These are phyloP conservation scores for Drosera spatulata DNA, from an alignment of 179 eudicot species.

Conservation along the genomic window DNA sequence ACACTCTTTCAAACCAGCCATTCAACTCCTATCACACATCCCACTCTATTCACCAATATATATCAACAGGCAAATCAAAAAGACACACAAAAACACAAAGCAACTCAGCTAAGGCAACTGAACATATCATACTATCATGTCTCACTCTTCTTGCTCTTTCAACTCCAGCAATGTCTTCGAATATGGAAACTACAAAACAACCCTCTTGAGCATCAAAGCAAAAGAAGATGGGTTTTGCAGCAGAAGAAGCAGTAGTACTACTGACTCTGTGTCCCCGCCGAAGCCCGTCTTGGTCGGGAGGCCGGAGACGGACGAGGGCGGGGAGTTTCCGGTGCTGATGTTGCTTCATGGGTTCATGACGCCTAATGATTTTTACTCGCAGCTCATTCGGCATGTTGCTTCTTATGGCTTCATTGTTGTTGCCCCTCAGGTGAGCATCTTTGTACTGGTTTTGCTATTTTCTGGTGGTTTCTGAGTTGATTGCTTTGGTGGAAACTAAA, in stretches of 20 bases:
- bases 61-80: too few species aligned
- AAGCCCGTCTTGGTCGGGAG: slow-evolving; percentile 48
- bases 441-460: too few species aligned
- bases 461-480: too few species aligned
- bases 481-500: background rate
- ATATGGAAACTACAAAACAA: slow-evolving; percentile 13
- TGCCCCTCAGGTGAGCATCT: slow-evolving; percentile 24
- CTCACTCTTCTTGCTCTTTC: background rate
- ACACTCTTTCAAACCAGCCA: too few species aligned
- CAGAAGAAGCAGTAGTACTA: too few species aligned
- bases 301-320: slow-evolving; percentile 23
- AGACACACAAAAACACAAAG: too few species aligned
- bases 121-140: background rate
- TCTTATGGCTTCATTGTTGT: slow-evolving; percentile 33
- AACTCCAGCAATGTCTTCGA: slow-evolving; percentile 20
- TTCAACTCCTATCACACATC: too few species aligned
- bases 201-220: slow-evolving; percentile 14
- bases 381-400: slow-evolving; percentile 25
- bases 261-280: slow-evolving; percentile 28
- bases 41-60: too few species aligned
- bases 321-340: slow-evolving; percentile 13
- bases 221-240: background rate
- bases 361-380: slow-evolving; percentile 19
- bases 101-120: too few species aligned
- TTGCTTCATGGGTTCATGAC: slow-evolving; percentile 24